phyloP scores from a whole-genome alignment of 164 flowering plant genomes.

The Tetracentron sinense region DNA sequence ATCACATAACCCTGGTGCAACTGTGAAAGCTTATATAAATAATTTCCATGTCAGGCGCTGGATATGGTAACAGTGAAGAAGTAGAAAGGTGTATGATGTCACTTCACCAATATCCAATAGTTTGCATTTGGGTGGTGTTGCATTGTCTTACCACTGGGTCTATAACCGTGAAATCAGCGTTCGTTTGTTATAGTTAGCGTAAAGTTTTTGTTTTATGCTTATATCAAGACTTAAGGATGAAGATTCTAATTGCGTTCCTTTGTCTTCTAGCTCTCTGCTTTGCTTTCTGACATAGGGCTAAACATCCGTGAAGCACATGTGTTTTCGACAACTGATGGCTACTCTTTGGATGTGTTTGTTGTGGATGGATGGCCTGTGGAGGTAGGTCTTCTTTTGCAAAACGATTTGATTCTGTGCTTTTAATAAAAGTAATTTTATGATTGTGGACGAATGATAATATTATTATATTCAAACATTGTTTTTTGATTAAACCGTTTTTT shows the following conservation, averaged over 20 bases:
- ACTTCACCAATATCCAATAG: no score
- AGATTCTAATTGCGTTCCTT: slow-evolving; percentile 16
- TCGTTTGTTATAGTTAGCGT: no score
- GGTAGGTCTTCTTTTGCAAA: slow-evolving; percentile 39
- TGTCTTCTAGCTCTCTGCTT: slow-evolving; percentile 69
- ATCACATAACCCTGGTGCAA: no score
- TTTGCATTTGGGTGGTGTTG: no score
- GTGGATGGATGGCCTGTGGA: slow-evolving; percentile 94
- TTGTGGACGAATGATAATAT: background rate
- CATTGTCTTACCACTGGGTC: no score
- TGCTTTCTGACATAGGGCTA: slow-evolving; percentile 94
- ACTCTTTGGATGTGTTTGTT: slow-evolving; percentile 95
- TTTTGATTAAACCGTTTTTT: no score
- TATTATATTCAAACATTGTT: no score
- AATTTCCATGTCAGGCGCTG: no score
- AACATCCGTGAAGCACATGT: slow-evolving; percentile 99
- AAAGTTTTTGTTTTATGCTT: background rate
- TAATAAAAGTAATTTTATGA: background rate
- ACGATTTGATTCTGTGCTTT: background rate
- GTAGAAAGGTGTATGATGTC: no score
- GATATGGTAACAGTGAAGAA: no score
- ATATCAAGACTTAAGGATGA: slow-evolving; percentile 6
- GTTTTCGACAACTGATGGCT: slow-evolving; percentile 91
- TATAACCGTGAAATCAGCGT: no score
- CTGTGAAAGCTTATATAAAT: no score